These are phyloP conservation scores for Colletotrichum sp. DNA, from an alignment of 2,329 filamentous ascomycete genomes.

Conservation along the genomic window DNA sequence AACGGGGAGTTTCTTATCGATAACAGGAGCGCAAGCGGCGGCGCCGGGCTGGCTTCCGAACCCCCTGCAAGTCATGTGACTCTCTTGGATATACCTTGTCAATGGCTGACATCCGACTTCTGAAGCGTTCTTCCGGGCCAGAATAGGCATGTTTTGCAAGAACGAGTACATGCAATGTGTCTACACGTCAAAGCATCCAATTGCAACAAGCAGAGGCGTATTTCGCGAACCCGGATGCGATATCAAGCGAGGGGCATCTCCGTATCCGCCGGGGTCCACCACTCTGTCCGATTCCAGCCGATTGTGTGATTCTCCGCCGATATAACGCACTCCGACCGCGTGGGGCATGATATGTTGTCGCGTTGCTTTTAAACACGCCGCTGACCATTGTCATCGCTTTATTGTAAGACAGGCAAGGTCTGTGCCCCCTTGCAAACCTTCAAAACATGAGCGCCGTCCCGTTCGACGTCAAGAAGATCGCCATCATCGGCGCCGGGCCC, in stretches of 20 bases:
- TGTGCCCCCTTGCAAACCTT: background rate
- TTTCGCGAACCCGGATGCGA: background rate
- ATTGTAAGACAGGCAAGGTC: background rate
- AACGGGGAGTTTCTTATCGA: background rate
- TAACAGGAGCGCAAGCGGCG: background rate
- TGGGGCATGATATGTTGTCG: background rate
- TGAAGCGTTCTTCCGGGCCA: background rate
- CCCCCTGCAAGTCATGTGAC: background rate
- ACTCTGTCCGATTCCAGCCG: constrained; percentile 6
- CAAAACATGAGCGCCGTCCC: background rate
- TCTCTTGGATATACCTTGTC: background rate
- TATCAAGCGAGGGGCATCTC: background rate
- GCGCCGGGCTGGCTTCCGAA: background rate
- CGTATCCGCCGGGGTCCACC: constrained; percentile 5
- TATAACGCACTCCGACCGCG: constrained; percentile 13
- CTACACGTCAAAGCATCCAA: background rate
- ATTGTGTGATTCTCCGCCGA: constrained; percentile 18
- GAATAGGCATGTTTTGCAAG: background rate
- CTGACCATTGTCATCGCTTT: background rate
- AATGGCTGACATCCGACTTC: background rate
- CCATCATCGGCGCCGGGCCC: constrained; percentile 84
- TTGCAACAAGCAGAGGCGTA: background rate
- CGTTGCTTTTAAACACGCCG: background rate
- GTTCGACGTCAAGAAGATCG: constrained; percentile 66
- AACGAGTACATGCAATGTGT: background rate